Evolutionary conservation across 257 asterid species (phyloP), one percentile per base, ranked within the genome.

Genomic region (Capsicum chinense): DNA sequence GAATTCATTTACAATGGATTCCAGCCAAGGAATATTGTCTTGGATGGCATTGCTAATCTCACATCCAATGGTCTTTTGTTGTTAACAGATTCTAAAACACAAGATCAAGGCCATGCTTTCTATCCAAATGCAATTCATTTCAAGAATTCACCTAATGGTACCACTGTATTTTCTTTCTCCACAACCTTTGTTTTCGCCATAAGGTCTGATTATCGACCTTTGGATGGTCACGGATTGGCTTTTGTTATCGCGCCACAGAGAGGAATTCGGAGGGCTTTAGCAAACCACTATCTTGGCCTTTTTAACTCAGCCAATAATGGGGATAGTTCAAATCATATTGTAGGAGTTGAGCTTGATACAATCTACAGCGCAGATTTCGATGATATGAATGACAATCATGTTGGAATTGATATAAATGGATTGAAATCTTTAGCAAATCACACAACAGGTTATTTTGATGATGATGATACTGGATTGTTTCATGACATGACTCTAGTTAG

Each of bases 291-390:
- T 85, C 87, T 93, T 52, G 97, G 97, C 48, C 87, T 90, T 16
- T 89, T 93, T 80, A 92, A 92, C 16, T 85, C 79, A 9, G 48
- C 86, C 56, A 91, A 88, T 85, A 85, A 88, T 19, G 97, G 95
- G 1, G 83, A 87, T 37, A 3, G 4, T 0, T 86, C 91, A 13
- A 93, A 92, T 35, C 94, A 91, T 63, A 86, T 93, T 2, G 76
- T 92, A 10, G 95, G 94, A 0, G 89, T 93, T 15, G 98, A 93
- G 82, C 83, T 92, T 16, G 97, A 93, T 47, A 91, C 97, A 6
- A 57, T 91, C 26, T 82, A 44, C 70, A 91, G 88, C 79, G 1
- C 11, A 0, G 95, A 90, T 35, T 89, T 91, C 14, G 35, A 39
- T 9, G 95, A 93, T 81, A 89, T 79, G 1, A 37, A 92, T 68